phyloP scores from a whole-genome alignment of 495 filamentous ascomycete genomes.

The Aspergillus nidulans region DNA sequence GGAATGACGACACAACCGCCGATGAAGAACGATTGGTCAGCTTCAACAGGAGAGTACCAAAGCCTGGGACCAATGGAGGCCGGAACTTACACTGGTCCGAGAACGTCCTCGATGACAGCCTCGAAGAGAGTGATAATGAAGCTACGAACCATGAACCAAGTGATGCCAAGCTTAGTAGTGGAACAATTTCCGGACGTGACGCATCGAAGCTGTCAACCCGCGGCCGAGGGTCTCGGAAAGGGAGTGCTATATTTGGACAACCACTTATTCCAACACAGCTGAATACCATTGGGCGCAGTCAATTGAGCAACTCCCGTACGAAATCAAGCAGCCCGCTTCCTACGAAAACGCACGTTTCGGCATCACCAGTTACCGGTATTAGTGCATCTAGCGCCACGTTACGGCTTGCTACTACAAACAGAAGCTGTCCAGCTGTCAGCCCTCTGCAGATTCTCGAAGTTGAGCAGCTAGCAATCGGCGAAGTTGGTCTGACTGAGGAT shows the following conservation, averaged over 20 bases:
- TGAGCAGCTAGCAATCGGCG: constrained; percentile 78
- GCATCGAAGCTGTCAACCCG: constrained; percentile 45
- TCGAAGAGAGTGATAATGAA: constrained; percentile 65
- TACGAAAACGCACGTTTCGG: constrained; percentile 29
- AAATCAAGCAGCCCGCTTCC: constrained; percentile 36
- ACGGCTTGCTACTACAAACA: constrained; percentile 55
- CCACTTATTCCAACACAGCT: constrained; percentile 33
- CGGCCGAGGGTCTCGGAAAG: constrained; percentile 58
- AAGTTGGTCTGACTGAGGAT: constrained; percentile 80
- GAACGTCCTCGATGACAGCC: constrained; percentile 77
- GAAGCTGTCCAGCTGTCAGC: constrained; percentile 73
- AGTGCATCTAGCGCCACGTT: constrained; percentile 35
- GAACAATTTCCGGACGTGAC: constrained; percentile 49
- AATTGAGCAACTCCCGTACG: constrained; percentile 37
- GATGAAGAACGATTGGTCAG: constrained; percentile 85
- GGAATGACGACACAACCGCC: constrained; percentile 79
- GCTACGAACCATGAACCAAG: constrained; percentile 55
- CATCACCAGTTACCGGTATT: constrained; percentile 35
- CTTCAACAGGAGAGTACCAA: constrained; percentile 71
- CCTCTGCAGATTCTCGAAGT: constrained; percentile 84
- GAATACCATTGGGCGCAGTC: constrained; percentile 32
- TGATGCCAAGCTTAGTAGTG: constrained; percentile 52
- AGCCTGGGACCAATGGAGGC: constrained; percentile 73
- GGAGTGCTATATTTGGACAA: constrained; percentile 46
- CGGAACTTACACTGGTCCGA: constrained; percentile 91